Base-by-base conservation (phyloP, 1,284 basidiomycete species). In the Trametes polyzona region DNA sequence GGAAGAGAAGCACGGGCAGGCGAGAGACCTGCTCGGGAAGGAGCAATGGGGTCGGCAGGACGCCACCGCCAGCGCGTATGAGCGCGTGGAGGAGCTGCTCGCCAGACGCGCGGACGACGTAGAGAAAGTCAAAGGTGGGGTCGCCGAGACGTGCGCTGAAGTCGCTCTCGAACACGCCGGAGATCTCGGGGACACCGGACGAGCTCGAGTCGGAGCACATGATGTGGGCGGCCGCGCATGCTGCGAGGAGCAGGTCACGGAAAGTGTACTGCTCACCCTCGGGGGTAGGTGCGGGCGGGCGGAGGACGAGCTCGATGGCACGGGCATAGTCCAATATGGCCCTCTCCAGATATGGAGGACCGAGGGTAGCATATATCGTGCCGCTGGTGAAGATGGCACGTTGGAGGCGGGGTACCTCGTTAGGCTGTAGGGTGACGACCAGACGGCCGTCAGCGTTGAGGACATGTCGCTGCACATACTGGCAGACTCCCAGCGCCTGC, bases 1-100 rank as follows among this genome's bases (percentile, higher is more conserved):
- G 67, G 55, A 83, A 76, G 46, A 82, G 64, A 17, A 71, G 52
- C 17, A 60, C 54, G 8, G 74, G 72, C 2, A 82, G 52, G 30
- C 68, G 71, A 19, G 63, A 62, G 40, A 76, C 69, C 61, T 79
- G 74, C 32, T 79, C 72, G 1, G 83, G 82, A 23, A 77, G 67
- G 40, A 84, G 61, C 19, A 83, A 67, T 21, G 81, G 65, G 40
- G 70, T 74, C 17, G 82, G 82, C 3, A 83, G 66, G 35, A 75
- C 61, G n/a, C 65, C 67, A 7, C 59, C 61, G 4, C 66, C 66
- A 0, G 59, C 29, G 14, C 48, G 58, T n/a, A 68, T 33, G 35
- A 70, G 55, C 2, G 66, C 58, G 10, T 55, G 47, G 8, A 68
- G 19, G 11, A 69, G 47, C n/a, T 57, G 39, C 29, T 67, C 62